phyloP scores from a whole-genome alignment of 345 rosid species.

The Rhodamnia argentea region DNA sequence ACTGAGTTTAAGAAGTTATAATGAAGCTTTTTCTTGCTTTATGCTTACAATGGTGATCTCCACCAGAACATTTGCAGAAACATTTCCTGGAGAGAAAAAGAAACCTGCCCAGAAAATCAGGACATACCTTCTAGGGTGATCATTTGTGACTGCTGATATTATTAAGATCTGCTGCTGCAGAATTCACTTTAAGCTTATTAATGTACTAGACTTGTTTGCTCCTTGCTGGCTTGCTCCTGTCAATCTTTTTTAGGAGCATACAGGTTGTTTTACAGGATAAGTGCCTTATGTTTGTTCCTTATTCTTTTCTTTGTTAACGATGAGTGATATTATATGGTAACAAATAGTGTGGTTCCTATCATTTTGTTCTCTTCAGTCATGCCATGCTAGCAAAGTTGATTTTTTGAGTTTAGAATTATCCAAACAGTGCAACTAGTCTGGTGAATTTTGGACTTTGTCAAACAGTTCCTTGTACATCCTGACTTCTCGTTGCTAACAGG shows the following conservation, averaged over 20 bases:
- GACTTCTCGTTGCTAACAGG: conserved; percentile 1
- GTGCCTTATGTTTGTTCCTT: neutral
- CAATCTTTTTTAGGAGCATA: neutral
- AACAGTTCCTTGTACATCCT: neutral
- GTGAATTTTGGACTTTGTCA: neutral
- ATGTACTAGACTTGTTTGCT: neutral
- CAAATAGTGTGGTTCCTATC: neutral
- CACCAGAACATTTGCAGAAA: neutral
- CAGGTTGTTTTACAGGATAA: neutral
- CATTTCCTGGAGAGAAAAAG: neutral
- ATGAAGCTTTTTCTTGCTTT: neutral
- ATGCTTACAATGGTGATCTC: neutral
- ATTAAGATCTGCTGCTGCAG: neutral
- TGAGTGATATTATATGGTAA: neutral
- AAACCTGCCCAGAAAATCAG: neutral
- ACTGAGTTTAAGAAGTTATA: neutral
- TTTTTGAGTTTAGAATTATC: neutral
- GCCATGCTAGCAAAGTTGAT: neutral
- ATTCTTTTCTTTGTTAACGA: neutral
- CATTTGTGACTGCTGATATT: neutral
- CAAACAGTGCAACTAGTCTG: neutral
- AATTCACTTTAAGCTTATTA: neutral
- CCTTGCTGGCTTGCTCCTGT: neutral
- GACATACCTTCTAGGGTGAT: neutral
- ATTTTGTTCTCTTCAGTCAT: neutral